Percentiles rank a stretch among this genome's conserved stretches.
Conservation (phyloP, 495 filamentous ascomycete species). For the Pseudomonodictys pantanalensis region DNA sequence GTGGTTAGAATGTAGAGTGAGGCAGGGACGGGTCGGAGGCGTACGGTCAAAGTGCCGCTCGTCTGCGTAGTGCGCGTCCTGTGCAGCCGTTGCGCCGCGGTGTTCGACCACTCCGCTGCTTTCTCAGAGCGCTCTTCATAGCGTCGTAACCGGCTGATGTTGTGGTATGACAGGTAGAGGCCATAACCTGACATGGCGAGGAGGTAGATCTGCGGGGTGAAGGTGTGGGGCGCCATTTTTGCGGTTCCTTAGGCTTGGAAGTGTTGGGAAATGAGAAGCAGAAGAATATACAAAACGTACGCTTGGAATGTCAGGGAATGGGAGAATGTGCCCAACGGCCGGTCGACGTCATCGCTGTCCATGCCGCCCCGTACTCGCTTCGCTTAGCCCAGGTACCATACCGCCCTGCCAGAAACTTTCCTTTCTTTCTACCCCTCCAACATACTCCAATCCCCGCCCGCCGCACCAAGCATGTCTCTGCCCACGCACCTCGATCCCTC, state of each 20-base stretch:
- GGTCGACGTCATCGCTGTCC: slow-evolving; percentile 2
- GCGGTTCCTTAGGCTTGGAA: neutral
- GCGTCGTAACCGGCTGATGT: slow-evolving; percentile 44
- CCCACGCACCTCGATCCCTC: slow-evolving; percentile 58
- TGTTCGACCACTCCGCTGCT: slow-evolving; percentile 44
- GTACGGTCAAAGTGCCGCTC: slow-evolving; percentile 40
- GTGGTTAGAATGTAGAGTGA: neutral
- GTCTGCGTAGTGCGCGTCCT: slow-evolving; percentile 47
- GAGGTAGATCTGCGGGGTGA: slow-evolving; percentile 11
- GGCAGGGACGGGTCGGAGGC: neutral
- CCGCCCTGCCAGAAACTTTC: neutral
- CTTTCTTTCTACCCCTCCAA: neutral
- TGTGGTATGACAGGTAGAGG: slow-evolving; percentile 40
- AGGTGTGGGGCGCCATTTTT: neutral
- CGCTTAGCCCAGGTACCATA: neutral
- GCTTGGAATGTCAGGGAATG: neutral
- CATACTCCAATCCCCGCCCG: neutral
- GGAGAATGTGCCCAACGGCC: neutral
- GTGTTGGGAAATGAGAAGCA: too few species aligned
- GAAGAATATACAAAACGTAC: too few species aligned
- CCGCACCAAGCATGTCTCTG: neutral
- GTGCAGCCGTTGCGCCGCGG: slow-evolving; percentile 40
- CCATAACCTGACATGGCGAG: slow-evolving; percentile 30
- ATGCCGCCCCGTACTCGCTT: neutral
- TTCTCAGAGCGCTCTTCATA: slow-evolving; percentile 46